Percentiles rank a stretch among this genome's conserved stretches.
phyloP scores from a whole-genome alignment of 2,329 filamentous ascomycete species.

The Teratosphaeriaceae sp. region DNA sequence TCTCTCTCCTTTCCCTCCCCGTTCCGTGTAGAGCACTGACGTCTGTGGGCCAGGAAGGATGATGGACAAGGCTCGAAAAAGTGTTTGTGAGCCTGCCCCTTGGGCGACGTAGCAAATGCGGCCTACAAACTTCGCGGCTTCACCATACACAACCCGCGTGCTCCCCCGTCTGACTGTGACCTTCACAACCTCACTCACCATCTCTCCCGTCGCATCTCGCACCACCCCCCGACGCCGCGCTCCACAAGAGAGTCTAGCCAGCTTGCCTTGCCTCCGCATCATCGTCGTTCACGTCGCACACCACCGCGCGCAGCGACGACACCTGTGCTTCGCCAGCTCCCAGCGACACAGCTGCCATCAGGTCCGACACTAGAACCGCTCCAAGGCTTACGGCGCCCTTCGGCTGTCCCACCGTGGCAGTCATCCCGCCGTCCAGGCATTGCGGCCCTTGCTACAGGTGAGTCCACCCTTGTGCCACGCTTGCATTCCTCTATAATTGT shows the following conservation, averaged over 20 bases:
- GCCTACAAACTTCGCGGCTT: slow-evolving; percentile 1
- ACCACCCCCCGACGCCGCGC: not conserved
- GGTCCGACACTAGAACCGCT: not conserved
- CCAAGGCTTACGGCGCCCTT: slow-evolving; percentile 4
- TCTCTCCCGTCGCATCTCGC: slow-evolving; percentile 2
- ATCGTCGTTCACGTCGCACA: slow-evolving; percentile 1
- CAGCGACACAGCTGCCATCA: not conserved
- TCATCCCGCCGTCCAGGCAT: not conserved
- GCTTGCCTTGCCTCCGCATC: not conserved
- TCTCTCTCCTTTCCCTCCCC: slow-evolving; percentile 4
- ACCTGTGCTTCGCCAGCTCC: not conserved
- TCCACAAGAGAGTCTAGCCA: not conserved
- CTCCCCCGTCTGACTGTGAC: not conserved
- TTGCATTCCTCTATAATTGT: slow-evolving; percentile 6
- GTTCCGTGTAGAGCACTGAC: slow-evolving; percentile 7
- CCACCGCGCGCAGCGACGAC: not conserved
- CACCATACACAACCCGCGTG: not conserved
- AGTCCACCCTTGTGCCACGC: slow-evolving; percentile 11
- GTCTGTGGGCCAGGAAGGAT: slow-evolving; percentile 5
- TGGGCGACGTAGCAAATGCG: slow-evolving; percentile 5
- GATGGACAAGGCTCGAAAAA: slow-evolving; percentile 4
- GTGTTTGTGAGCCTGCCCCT: slow-evolving; percentile 6
- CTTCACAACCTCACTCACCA: not conserved
- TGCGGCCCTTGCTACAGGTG: slow-evolving; percentile 12
- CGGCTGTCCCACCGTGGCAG: slow-evolving; percentile 8